These are phyloP conservation scores for Tolypocladium guangdongense DNA, from an alignment of 2,329 filamentous ascomycete genomes.

Conservation along the genomic window DNA sequence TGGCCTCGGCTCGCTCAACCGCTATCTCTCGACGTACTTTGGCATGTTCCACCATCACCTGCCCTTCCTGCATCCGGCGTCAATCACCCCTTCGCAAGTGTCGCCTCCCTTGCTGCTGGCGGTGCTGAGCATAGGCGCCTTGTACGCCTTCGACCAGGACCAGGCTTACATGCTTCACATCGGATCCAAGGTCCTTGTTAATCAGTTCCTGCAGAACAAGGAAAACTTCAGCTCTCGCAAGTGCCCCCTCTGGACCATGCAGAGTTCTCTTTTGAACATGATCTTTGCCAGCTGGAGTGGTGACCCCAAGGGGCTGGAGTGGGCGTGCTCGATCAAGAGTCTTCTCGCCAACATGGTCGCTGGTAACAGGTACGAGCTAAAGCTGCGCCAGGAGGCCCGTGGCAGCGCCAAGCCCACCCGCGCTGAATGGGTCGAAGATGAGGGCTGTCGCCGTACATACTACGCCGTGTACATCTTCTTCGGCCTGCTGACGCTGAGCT, in stretches of 20 bases:
- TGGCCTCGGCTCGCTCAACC: constrained; percentile 68
- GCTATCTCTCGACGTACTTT: constrained; percentile 92
- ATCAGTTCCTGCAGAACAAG: constrained; percentile 95
- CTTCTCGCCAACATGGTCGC: constrained; percentile 97
- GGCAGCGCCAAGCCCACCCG: constrained; percentile 65
- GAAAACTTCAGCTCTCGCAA: constrained; percentile 98
- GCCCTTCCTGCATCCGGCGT: constrained; percentile 87
- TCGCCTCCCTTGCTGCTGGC: constrained; percentile 79
- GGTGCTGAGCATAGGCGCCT: constrained; percentile 85
- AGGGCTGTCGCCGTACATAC: constrained; percentile 91
- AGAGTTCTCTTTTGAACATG: constrained; percentile 95
- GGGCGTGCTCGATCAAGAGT: constrained; percentile 98
- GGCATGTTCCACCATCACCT: constrained; percentile 94
- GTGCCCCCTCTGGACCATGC: constrained; percentile 97
- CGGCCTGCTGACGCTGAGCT: constrained; percentile 84
- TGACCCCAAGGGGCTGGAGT: constrained; percentile 92
- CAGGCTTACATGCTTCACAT: constrained; percentile 96
- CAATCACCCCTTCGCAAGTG: constrained; percentile 70
- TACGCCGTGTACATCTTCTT: constrained; percentile 99
- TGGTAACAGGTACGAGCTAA: constrained; percentile 91
- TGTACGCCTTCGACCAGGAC: constrained; percentile 96
- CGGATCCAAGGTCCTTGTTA: constrained; percentile 92
- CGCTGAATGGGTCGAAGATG: constrained; percentile 91
- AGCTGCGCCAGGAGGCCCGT: constrained; percentile 82
- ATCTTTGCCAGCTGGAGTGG: constrained; percentile 98